Evolutionary conservation across 2,329 filamentous ascomycete species (phyloP), one percentile per base, ranked within the genome.

Genomic region (Fusarium sp.): DNA sequence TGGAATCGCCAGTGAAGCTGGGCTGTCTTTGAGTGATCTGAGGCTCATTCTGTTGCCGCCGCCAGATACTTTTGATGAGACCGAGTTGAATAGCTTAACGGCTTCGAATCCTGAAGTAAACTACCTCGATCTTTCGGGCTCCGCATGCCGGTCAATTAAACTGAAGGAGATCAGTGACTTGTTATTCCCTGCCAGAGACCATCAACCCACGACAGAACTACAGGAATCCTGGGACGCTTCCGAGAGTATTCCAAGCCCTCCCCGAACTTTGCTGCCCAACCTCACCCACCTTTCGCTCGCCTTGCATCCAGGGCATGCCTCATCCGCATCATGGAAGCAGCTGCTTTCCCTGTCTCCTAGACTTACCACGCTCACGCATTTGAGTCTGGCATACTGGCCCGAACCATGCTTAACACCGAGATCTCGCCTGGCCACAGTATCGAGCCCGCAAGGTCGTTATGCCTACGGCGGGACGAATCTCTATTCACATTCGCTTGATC

Each of bases 341-440:
- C 84, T 91, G 9, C 81, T 91, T 30, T 74, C 83, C 5, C 78
- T 91, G n/a, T 85, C 88, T 0, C 78, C 82, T 16, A 88, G 87
- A 71, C 78, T 90, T 12, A 84, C 84, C 1, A 85, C 83, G 20
- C 79, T 91, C 42, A 91, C 90, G 4, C 89, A 91, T 74, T 82
- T 91, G 44, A 90, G 86, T 71, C 83, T 91, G 12, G 88, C 89
- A 22, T 88, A 87, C 77, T 91, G 90, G 90, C 90, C 90, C 3
- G 85, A 86, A 55, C 90, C 90, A 5, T 85, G 85, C 22, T 80
- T 90, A n/a, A 89, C 88, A 5, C 87, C 87, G 14, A 86, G 87
- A 71, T 85, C 88, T 12, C 85, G 83, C 64, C 82, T 82, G 31
- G 80, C 87, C 1, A 85, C 85, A 5, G 79, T 90, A 5, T 79